These are phyloP conservation scores for Rutstroemia sydowiana DNA, from an alignment of 2,329 filamentous ascomycete genomes.

Conservation along the genomic window DNA sequence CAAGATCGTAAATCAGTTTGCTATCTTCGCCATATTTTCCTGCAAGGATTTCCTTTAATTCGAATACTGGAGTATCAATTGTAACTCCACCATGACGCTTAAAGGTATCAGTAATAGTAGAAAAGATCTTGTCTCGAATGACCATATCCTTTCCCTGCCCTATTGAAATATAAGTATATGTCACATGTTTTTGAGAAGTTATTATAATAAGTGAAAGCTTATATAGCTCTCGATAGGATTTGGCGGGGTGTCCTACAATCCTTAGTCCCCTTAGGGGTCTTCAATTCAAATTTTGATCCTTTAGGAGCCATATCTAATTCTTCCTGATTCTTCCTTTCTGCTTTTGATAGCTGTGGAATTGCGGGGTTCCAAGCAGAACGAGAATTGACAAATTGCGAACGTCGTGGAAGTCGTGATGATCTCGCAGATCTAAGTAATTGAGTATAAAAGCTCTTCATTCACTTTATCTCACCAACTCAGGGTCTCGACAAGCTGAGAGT, in stretches of 20 bases:
- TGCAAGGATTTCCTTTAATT: constrained; percentile 76
- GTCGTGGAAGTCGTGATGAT: constrained; percentile 22
- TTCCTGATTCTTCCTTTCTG: constrained; percentile 15
- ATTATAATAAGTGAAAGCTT: not conserved
- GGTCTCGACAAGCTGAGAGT: constrained; percentile 9
- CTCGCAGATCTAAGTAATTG: constrained; percentile 26
- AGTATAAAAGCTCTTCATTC: constrained; percentile 25
- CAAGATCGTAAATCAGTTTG: constrained; percentile 85
- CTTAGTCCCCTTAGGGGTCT: constrained; percentile 85
- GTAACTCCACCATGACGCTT: constrained; percentile 75
- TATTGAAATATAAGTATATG: constrained; percentile 26
- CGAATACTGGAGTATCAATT: constrained; percentile 78
- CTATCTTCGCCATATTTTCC: constrained; percentile 91
- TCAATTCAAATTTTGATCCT: constrained; percentile 57
- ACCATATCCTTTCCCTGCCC: constrained; percentile 71
- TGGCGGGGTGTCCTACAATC: constrained; percentile 50
- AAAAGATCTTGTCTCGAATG: constrained; percentile 74
- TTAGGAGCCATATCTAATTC: constrained; percentile 32
- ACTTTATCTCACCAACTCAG: constrained; percentile 15
- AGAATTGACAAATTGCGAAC: constrained; percentile 12
- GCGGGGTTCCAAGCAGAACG: constrained; percentile 9
- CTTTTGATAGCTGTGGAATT: constrained; percentile 19
- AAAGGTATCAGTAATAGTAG: constrained; percentile 69
- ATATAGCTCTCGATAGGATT: constrained; percentile 6
- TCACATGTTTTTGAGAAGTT: constrained; percentile 1